Evolutionary conservation across 192 early-diverging fungal genomes (phyloP).

Genomic region (Jimgerdemannia flammicorona): DNA sequence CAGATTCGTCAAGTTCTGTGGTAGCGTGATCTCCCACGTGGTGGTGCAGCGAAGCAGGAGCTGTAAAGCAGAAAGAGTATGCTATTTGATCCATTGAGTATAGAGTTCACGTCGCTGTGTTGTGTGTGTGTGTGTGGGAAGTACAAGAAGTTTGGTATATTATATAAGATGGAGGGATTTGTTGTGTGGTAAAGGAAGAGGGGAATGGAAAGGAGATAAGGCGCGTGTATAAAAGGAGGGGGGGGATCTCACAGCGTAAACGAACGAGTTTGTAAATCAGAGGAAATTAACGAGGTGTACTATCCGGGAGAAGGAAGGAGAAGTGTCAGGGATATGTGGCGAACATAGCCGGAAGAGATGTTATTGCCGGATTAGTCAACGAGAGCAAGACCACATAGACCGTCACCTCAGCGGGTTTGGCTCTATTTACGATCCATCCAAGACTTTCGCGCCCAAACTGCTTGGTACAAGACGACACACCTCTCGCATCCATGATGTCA

Average conservation of each 20-base stretch:
- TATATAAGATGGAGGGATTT: background rate
- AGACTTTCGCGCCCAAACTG: too few relatives aligned
- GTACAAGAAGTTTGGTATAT: background rate
- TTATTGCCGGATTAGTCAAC: too few relatives aligned
- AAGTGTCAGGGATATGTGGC: too few relatives aligned
- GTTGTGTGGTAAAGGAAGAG: conserved; percentile 1
- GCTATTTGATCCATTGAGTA: conserved; percentile 2
- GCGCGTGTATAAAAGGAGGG: background rate
- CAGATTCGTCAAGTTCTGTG: too few relatives aligned
- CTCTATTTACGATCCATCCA: too few relatives aligned
- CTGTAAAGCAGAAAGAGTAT: conserved; percentile 1
- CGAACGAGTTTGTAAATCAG: background rate
- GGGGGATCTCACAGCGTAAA: background rate
- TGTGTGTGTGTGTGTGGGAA: background rate
- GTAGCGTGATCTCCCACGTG: too few relatives aligned
- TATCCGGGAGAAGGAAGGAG: background rate
- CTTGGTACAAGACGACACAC: too few relatives aligned
- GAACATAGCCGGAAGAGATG: too few relatives aligned
- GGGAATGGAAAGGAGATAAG: background rate
- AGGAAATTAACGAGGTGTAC: background rate
- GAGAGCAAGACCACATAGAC: too few relatives aligned
- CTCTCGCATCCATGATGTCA: too few relatives aligned
- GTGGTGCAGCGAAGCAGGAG: too few relatives aligned
- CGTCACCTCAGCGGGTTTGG: too few relatives aligned
- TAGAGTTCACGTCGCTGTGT: background rate